Conservation (phyloP, 1,284 basidiomycete species). For the Microbotryum saponariae region DNA sequence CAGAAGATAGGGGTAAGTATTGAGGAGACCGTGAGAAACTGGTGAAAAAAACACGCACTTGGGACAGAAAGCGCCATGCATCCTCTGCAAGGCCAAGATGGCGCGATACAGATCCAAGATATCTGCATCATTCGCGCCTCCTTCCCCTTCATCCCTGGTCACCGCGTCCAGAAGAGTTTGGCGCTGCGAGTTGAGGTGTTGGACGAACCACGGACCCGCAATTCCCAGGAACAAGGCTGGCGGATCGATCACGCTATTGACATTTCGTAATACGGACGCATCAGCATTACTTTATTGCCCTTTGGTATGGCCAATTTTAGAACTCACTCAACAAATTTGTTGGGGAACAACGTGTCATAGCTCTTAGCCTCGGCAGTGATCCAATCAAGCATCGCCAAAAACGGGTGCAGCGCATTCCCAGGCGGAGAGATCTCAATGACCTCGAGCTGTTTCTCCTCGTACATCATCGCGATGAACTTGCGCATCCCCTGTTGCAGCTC, state of each 20-base stretch:
- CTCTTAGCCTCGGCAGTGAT: slow-evolving; percentile 76
- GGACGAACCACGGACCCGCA: slow-evolving; percentile 67
- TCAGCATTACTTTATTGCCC: background rate
- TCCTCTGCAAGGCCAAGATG: slow-evolving; percentile 60
- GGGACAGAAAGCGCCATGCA: slow-evolving; percentile 73
- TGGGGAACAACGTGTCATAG: slow-evolving; percentile 74
- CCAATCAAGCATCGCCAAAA: slow-evolving; percentile 76
- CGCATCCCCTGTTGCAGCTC: slow-evolving; percentile 48
- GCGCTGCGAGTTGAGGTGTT: slow-evolving; percentile 64
- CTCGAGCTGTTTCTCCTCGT: slow-evolving; percentile 54
- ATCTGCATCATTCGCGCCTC: slow-evolving; percentile 75
- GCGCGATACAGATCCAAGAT: slow-evolving; percentile 77
- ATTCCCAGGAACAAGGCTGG: slow-evolving; percentile 52
- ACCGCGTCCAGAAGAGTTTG: slow-evolving; percentile 45
- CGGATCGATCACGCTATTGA: slow-evolving; percentile 17
- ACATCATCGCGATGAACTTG: slow-evolving; percentile 34
- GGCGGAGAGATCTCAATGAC: slow-evolving; percentile 52
- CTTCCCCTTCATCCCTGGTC: slow-evolving; percentile 55
- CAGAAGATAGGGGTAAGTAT: background rate
- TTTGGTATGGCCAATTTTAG: background rate
- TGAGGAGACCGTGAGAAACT: background rate
- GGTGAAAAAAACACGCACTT: slow-evolving; percentile 48
- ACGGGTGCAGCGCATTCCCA: slow-evolving; percentile 59
- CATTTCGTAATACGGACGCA: background rate
- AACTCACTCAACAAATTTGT: slow-evolving; percentile 67